Percentiles rank a stretch among this genome's conserved stretches.
These are phyloP conservation scores for Solanum infundibuliforme DNA, from an alignment of 257 asterid species.

Conservation along the genomic window DNA sequence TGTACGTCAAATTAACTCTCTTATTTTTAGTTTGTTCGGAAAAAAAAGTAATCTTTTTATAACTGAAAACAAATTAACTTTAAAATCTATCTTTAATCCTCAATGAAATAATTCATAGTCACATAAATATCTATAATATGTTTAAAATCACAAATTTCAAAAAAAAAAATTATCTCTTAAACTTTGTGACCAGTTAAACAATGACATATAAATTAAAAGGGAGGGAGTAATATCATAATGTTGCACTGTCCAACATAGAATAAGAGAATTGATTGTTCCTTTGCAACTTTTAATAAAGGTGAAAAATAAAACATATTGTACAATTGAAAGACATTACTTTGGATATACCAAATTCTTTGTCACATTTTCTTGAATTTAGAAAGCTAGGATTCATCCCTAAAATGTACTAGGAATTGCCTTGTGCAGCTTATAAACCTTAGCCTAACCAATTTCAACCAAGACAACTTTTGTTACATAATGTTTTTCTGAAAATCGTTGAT, in stretches of 20 bases:
- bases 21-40: too few species aligned
- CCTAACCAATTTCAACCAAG: not conserved
- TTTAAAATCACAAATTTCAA: too few species aligned
- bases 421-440: not conserved
- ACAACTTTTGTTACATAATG: not conserved
- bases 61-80: too few species aligned
- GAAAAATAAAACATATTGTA: not conserved
- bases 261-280: not conserved
- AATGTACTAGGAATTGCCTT: not conserved
- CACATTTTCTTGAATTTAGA: not conserved
- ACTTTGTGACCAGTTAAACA: too few species aligned
- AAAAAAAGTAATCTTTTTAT: too few species aligned
- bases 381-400: not conserved
- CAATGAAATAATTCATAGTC: too few species aligned
- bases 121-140: too few species aligned
- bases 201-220: too few species aligned
- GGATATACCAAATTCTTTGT: not conserved
- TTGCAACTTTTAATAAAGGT: not conserved
- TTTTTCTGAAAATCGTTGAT: not conserved
- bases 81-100: too few species aligned
- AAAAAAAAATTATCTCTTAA: too few species aligned
- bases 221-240: not conserved
- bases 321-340: not conserved
- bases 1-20: too few species aligned
- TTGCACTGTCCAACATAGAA: not conserved